These are phyloP conservation scores for Biscogniauxia marginata DNA, from an alignment of 2,329 filamentous ascomycete genomes.

Conservation along the genomic window DNA sequence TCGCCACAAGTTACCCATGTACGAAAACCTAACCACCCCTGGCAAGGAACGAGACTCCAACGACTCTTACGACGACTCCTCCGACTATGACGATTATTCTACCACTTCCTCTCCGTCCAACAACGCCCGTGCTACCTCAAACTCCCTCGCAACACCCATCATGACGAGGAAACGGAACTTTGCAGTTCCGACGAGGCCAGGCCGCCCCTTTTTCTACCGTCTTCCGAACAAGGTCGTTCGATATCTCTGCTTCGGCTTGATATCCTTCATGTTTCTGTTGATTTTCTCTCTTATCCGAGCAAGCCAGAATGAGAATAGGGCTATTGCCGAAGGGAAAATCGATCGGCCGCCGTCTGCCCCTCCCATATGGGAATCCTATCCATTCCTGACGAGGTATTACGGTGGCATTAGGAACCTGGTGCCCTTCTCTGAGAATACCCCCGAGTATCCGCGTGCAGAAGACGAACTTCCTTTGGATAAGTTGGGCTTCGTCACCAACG, in stretches of 20 bases:
- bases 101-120: slow-evolving; percentile 44
- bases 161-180: slow-evolving; percentile 39
- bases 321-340: slow-evolving; percentile 53
- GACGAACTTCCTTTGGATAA: slow-evolving; percentile 54
- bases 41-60: slow-evolving; percentile 53
- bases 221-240: slow-evolving; percentile 72
- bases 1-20: slow-evolving; percentile 47
- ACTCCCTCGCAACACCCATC: slow-evolving; percentile 44
- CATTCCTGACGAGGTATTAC: slow-evolving; percentile 84
- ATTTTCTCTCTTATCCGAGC: slow-evolving; percentile 73
- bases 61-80: slow-evolving; percentile 44
- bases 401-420: slow-evolving; percentile 78
- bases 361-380: slow-evolving; percentile 78
- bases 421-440: slow-evolving; percentile 61
- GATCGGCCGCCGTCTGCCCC: slow-evolving; percentile 55
- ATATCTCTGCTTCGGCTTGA: slow-evolving; percentile 72
- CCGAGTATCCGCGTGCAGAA: slow-evolving; percentile 74
- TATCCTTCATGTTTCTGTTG: slow-evolving; percentile 70
- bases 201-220: slow-evolving; percentile 50
- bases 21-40: slow-evolving; percentile 43
- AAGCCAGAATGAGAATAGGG: slow-evolving; percentile 67
- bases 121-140: slow-evolving; percentile 55
- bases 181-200: slow-evolving; percentile 31
- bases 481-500: slow-evolving; percentile 35
- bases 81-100: slow-evolving; percentile 39